A percentile compares a stretch with the other conserved stretches of the same genome.
These are phyloP conservation scores for Cercospora sojina DNA, from an alignment of 2,329 filamentous ascomycete species.

Conservation along the genomic window DNA sequence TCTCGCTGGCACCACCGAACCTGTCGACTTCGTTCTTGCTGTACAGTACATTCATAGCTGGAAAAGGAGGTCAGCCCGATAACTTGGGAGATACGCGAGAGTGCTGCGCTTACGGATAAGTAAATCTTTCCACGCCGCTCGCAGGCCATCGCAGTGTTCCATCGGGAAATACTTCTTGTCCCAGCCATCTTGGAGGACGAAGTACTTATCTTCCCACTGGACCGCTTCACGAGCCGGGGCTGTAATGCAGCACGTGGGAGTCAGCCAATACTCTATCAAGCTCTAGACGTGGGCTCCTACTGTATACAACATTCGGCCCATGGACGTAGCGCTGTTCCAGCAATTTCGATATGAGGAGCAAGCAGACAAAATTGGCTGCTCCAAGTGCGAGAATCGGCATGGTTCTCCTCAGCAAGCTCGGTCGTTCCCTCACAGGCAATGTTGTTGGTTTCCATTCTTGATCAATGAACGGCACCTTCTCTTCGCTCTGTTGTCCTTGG, in stretches of 20 bases:
- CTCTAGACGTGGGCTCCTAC: background rate
- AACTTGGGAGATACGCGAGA: too few species aligned
- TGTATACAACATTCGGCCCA: background rate
- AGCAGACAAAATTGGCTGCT: background rate
- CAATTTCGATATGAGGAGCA: background rate
- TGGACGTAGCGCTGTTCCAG: background rate
- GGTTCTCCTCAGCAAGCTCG: background rate
- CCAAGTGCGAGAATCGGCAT: background rate
- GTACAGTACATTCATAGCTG: background rate
- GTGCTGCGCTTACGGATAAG: background rate
- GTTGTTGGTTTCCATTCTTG: background rate
- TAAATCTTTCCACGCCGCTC: background rate
- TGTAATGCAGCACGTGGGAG: background rate
- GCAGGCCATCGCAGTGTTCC: background rate
- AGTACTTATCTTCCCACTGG: background rate
- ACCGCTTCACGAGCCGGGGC: background rate
- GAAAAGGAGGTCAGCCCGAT: too few species aligned
- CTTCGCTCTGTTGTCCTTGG: background rate
- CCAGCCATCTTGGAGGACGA: background rate
- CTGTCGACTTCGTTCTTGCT: background rate
- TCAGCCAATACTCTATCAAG: background rate
- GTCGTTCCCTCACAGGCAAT: background rate
- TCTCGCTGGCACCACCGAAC: background rate
- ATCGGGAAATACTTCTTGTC: background rate
- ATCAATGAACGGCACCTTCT: background rate